Conservation (phyloP, 2,329 filamentous ascomycete genomes). For the Aspergillus sergii region DNA sequence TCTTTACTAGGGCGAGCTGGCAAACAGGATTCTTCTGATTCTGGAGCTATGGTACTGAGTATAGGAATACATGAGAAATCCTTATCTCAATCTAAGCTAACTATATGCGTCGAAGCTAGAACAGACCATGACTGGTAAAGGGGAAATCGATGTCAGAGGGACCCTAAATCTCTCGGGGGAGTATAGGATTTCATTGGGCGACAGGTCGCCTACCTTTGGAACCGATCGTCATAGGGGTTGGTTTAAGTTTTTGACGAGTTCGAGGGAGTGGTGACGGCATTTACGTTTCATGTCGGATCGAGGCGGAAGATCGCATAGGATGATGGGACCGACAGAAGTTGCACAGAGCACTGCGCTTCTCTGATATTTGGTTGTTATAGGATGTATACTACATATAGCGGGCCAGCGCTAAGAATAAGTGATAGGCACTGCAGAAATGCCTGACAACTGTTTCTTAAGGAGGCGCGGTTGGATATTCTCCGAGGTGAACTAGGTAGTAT, state of each 20-base stretch:
- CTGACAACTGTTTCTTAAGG: neutral
- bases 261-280: slow-evolving; percentile 20
- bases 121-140: neutral
- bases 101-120: slow-evolving; percentile 6
- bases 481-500: neutral
- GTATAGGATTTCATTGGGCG: slow-evolving; percentile 1
- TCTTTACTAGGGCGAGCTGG: neutral
- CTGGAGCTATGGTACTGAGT: no score
- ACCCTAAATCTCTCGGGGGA: neutral
- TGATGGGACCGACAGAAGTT: slow-evolving; percentile 2
- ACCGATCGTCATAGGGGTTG: slow-evolving; percentile 1
- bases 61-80: neutral
- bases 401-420: neutral
- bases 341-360: neutral
- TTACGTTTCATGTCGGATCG: slow-evolving; percentile 22
- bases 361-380: neutral
- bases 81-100: neutral
- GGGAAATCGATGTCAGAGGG: neutral
- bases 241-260: neutral
- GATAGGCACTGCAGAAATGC: slow-evolving; percentile 2
- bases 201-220: neutral
- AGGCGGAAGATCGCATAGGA: slow-evolving; percentile 14
- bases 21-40: slow-evolving; percentile 1
- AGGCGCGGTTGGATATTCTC: neutral
- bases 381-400: neutral